phyloP scores from a whole-genome alignment of 352 stramenopile genomes.

The Lagenidium sp. region DNA sequence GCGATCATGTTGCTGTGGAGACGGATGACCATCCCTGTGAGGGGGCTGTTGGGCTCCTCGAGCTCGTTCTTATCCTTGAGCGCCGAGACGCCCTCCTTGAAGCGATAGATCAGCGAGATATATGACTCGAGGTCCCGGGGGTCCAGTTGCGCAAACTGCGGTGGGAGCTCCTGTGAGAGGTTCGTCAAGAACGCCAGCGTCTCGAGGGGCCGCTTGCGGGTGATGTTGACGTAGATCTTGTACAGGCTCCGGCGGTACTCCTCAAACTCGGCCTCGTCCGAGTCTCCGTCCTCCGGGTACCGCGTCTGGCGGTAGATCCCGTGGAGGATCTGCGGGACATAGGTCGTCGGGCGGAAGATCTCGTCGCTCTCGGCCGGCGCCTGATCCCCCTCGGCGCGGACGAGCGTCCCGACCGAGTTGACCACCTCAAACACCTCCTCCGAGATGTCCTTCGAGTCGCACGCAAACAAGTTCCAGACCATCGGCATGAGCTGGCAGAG shows the following conservation, averaged over 20 bases:
- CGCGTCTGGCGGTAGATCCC: conserved; percentile 79
- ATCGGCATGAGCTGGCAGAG: conserved; percentile 68
- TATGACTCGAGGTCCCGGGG: conserved; percentile 69
- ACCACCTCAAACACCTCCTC: conserved; percentile 85
- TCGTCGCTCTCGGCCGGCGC: conserved; percentile 21
- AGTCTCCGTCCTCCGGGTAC: conserved; percentile 62
- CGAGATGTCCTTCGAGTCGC: conserved; percentile 77
- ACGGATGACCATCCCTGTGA: conserved; percentile 58
- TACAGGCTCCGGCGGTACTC: conserved; percentile 75
- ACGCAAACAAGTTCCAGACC: conserved; percentile 72
- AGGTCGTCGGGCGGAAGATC: conserved; percentile 65
- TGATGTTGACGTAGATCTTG: conserved; percentile 86
- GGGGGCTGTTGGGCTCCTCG: conserved; percentile 49
- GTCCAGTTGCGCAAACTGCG: conserved; percentile 43
- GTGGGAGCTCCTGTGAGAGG: conserved; percentile 39
- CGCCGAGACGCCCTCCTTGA: conserved; percentile 71
- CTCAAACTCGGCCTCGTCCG: conserved; percentile 78
- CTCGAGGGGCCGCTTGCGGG: conserved; percentile 55
- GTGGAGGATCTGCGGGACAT: conserved; percentile 71
- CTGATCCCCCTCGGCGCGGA: conserved; percentile 35
- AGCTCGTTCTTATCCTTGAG: conserved; percentile 53
- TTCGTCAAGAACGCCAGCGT: conserved; percentile 62
- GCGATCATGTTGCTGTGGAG: conserved; percentile 57
- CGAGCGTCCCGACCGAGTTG: conserved; percentile 62
- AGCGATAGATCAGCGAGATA: conserved; percentile 69